These are phyloP conservation scores for Elsinoe arachidis DNA, from an alignment of 2,329 filamentous ascomycete species.

Conservation along the genomic window DNA sequence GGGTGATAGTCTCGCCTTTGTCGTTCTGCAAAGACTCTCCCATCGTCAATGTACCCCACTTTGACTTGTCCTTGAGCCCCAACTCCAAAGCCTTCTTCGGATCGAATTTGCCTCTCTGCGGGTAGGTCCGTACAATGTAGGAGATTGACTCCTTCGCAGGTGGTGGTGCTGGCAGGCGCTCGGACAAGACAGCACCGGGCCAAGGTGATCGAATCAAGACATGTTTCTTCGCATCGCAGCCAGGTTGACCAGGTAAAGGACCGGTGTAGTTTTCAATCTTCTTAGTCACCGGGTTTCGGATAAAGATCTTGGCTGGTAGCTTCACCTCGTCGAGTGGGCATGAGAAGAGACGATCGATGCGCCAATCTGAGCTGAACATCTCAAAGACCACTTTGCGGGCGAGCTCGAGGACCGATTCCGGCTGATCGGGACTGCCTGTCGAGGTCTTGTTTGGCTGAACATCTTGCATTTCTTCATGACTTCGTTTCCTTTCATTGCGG, in stretches of 20 bases:
- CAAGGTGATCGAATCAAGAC: conserved; percentile 70
- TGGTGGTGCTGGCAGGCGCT: conserved; percentile 57
- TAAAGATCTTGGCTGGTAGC: conserved; percentile 61
- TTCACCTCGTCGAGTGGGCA: conserved; percentile 57
- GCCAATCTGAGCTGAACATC: conserved; percentile 76
- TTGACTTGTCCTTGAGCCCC: conserved; percentile 51
- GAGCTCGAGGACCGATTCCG: conserved; percentile 19
- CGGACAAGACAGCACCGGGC: conserved; percentile 57
- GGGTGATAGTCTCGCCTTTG: conserved; percentile 62
- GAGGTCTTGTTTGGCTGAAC: conserved; percentile 21
- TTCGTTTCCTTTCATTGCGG: conserved; percentile 27
- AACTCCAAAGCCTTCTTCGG: conserved; percentile 53
- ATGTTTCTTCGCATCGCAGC: conserved; percentile 50
- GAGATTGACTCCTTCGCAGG: conserved; percentile 64
- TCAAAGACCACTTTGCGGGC: conserved; percentile 57
- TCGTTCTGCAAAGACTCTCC: conserved; percentile 56
- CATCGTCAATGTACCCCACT: conserved; percentile 52
- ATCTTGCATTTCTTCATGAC: conserved; percentile 27
- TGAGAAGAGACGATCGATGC: conserved; percentile 59
- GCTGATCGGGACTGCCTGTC: conserved; percentile 32
- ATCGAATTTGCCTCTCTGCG: conserved; percentile 74
- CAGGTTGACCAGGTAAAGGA: conserved; percentile 48
- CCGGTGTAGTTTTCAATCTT: conserved; percentile 62
- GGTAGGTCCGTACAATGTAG: conserved; percentile 73
- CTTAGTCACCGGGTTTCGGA: conserved; percentile 53